A percentile compares a stretch with the other conserved stretches of the same genome.
Evolutionary conservation across 2,329 filamentous ascomycete species (phyloP).

Genomic region (Neonectria faginata): DNA sequence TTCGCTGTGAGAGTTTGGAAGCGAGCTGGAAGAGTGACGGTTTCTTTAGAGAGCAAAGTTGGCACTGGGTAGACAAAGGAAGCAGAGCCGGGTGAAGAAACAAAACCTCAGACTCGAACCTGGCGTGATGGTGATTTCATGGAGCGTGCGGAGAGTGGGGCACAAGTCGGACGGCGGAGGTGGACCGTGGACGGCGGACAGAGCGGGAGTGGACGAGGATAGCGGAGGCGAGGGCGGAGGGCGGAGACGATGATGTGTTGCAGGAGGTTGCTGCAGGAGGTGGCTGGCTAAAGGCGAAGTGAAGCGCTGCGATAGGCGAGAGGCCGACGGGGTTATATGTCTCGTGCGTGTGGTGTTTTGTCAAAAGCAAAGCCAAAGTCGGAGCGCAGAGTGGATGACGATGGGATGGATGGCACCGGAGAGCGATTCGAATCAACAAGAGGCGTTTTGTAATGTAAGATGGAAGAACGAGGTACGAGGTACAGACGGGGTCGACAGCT

Average conservation of each 20-base stretch:
- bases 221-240: constrained; percentile 15
- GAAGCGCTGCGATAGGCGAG: neutral
- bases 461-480: constrained; percentile 25
- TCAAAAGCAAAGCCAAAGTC: neutral
- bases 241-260: neutral
- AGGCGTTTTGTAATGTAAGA: constrained; percentile 15
- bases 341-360: neutral
- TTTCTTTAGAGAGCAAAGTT: neutral
- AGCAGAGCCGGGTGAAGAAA: constrained; percentile 1
- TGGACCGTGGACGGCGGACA: constrained; percentile 1
- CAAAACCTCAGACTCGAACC: constrained; percentile 20
- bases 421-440: constrained; percentile 1
- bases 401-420: neutral
- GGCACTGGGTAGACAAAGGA: neutral
- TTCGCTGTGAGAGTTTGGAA: neutral
- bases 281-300: neutral
- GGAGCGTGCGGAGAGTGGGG: constrained; percentile 38
- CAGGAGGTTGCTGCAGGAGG: neutral
- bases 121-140: constrained; percentile 35
- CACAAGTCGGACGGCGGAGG: constrained; percentile 27
- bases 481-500: constrained; percentile 22
- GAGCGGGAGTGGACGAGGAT: neutral
- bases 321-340: neutral
- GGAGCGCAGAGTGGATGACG: neutral
- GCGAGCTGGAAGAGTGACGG: neutral